A percentile compares a stretch with the other conserved stretches of the same genome.
Evolutionary conservation across 75 land plant genomes (phyloP).

Genomic region (Ceratopteris richardii): DNA sequence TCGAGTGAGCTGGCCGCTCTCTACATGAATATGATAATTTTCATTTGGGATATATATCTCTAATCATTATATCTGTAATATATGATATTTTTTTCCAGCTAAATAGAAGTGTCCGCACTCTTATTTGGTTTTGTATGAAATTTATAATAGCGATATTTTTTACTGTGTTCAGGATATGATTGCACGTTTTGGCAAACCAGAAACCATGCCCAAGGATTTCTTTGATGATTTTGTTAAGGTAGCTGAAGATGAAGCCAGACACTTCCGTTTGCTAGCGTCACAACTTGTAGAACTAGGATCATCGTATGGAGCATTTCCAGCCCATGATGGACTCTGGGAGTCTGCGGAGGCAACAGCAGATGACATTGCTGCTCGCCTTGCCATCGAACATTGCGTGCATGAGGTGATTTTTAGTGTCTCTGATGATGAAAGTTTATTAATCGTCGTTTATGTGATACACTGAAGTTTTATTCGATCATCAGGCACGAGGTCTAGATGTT

Average conservation of each 20-base stretch:
- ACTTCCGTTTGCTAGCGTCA: slow-evolving; percentile 57
- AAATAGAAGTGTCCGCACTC: too few species aligned
- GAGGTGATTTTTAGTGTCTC: slow-evolving; percentile 40
- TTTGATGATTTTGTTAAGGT: slow-evolving; percentile 83
- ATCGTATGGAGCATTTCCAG: slow-evolving; percentile 73
- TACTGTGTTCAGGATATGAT: slow-evolving; percentile 66
- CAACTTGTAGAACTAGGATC: slow-evolving; percentile 66
- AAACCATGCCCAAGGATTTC: slow-evolving; percentile 66
- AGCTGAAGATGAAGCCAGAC: slow-evolving; percentile 80
- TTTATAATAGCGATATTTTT: too few species aligned
- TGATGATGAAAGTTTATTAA: neutral
- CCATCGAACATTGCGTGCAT: slow-evolving; percentile 87
- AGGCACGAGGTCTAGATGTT: slow-evolving; percentile 90
- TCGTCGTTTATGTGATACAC: neutral
- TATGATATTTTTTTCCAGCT: too few species aligned
- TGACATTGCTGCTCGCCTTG: slow-evolving; percentile 60
- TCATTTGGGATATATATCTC: too few species aligned
- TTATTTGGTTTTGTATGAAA: too few species aligned
- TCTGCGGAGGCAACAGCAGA: slow-evolving; percentile 63
- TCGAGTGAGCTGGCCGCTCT: too few species aligned
- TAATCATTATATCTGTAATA: too few species aligned
- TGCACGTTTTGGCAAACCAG: slow-evolving; percentile 74
- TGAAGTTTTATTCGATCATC: slow-evolving; percentile 4
- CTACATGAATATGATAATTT: too few species aligned
- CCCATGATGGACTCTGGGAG: slow-evolving; percentile 94